Evolutionary conservation across 306 rosid species (phyloP).

Genomic region (Rubus parviflorus): DNA sequence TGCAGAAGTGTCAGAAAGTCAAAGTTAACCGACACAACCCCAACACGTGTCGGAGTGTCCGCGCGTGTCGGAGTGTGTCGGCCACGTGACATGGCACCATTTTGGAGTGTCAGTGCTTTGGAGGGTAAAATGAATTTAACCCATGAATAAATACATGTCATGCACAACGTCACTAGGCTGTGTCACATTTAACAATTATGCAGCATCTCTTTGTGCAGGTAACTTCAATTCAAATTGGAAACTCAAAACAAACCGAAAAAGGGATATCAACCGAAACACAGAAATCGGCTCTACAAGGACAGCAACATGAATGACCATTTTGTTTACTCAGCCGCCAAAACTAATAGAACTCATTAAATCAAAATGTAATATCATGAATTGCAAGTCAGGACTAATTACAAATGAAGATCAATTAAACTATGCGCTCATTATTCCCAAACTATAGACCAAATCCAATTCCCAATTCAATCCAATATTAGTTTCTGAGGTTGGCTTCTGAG

Average conservation of each 20-base stretch:
- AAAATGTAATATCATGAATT: conserved; percentile 10
- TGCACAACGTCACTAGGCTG: too few species aligned
- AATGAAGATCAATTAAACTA: conserved; percentile 10
- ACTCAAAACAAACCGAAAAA: background rate
- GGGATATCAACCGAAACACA: background rate
- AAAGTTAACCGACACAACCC: too few species aligned
- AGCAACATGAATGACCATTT: conserved; percentile 38
- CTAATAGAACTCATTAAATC: conserved; percentile 25
- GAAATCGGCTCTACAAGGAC: background rate
- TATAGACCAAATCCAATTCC: conserved; percentile 19
- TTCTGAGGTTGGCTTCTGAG: conserved; percentile 7
- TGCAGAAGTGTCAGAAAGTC: too few species aligned
- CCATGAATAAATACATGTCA: too few species aligned
- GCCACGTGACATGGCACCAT: too few species aligned
- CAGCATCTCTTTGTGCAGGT: too few species aligned
- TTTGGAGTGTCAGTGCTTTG: too few species aligned
- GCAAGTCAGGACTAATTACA: conserved; percentile 20
- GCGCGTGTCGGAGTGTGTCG: too few species aligned
- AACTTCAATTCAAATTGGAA: background rate
- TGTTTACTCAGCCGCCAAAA: conserved; percentile 13
- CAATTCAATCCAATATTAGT: background rate
- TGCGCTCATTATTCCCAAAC: conserved; percentile 23
- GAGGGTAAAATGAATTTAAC: too few species aligned
- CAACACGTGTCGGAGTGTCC: too few species aligned
- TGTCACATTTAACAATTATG: too few species aligned